Evolutionary conservation across 805 yeast genomes (phyloP), one percentile per base, ranked within the genome.

Genomic region (Tetrapisispora phaffii): DNA sequence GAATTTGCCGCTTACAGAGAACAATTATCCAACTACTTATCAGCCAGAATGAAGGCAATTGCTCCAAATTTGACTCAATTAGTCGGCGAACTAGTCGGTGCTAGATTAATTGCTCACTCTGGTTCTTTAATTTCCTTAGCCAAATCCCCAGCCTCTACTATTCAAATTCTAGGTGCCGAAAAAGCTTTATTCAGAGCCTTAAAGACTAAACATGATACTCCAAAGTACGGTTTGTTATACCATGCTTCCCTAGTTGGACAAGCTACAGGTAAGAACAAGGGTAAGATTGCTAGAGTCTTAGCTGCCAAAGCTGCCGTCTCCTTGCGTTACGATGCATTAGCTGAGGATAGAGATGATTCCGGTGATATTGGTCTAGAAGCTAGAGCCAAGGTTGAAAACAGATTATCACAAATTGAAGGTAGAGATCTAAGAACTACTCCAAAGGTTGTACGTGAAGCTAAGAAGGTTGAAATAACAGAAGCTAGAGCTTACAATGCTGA

Each of bases 251-350:
- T 93, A 53, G 94, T 93, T 56, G 98, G 98, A 53, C 96, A 90
- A 75, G 98, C 98, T 47, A 77, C 95, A 42, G 96, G 96, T 70
- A 85, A 85, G 71, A 93, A 93, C 75, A 93, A 93, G 77, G 98
- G 98, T 74, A 93, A 89, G 75, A 87, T 93, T 66, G 97, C 98
- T 48, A 83, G 98, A 74, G 96, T 93, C 56, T 78, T 93, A 53
- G 98, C 98, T 58, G 97, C 97, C 48, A 93, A 93, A 74, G 95
- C 97, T 55, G 95, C 98, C 45, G 94, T 93, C 59, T 85, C 96
- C 50, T 74, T 90, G 57, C 85, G 98, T 75, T 90, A 85, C 67
- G 98, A 93, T 72, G 95, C 97, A 28, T 74, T 93, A 50, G 83
- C 97, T 53, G 98, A 93, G 73, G 97, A 93, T 59, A 80, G 97